These are phyloP conservation scores for Coemansia javaensis DNA, from an alignment of 192 early-diverging fungal species.

Conservation along the genomic window DNA sequence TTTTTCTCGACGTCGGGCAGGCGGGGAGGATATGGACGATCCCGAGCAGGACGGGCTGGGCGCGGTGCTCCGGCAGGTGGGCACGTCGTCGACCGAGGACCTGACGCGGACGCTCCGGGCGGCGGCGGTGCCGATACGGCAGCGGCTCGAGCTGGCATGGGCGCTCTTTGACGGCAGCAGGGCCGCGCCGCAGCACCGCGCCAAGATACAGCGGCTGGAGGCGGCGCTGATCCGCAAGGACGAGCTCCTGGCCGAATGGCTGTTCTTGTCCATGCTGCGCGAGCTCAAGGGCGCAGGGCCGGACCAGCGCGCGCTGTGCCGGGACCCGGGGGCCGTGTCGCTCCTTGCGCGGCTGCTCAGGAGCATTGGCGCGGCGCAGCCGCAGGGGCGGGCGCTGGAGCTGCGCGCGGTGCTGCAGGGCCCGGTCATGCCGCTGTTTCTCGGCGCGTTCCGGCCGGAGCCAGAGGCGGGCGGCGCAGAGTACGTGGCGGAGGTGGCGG, in stretches of 20 bases:
- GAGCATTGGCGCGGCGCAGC: constrained; percentile 6
- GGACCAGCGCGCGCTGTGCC: constrained; percentile 8
- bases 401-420: constrained; percentile 23
- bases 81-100: constrained; percentile 30
- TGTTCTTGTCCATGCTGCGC: constrained; percentile 36
- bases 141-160: constrained; percentile 29
- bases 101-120: constrained; percentile 32
- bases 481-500: constrained; percentile 10
- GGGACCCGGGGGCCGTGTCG: constrained; percentile 14
- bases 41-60: constrained; percentile 5
- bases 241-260: constrained; percentile 40
- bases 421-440: constrained; percentile 25
- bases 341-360: constrained; percentile 21
- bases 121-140: constrained; percentile 10
- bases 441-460: constrained; percentile 17
- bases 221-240: constrained; percentile 29
- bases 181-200: not conserved
- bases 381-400: constrained; percentile 6
- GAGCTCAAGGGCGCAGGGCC: constrained; percentile 27
- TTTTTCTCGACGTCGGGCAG: not conserved
- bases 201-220: constrained; percentile 17
- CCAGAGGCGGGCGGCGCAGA: not conserved
- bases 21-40: not conserved
- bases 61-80: constrained; percentile 3
- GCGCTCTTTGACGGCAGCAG: constrained; percentile 25